A percentile compares a stretch with the other conserved stretches of the same genome.
Conservation (phyloP, 2,329 filamentous ascomycete genomes). For the Sclerotinia borealis region DNA sequence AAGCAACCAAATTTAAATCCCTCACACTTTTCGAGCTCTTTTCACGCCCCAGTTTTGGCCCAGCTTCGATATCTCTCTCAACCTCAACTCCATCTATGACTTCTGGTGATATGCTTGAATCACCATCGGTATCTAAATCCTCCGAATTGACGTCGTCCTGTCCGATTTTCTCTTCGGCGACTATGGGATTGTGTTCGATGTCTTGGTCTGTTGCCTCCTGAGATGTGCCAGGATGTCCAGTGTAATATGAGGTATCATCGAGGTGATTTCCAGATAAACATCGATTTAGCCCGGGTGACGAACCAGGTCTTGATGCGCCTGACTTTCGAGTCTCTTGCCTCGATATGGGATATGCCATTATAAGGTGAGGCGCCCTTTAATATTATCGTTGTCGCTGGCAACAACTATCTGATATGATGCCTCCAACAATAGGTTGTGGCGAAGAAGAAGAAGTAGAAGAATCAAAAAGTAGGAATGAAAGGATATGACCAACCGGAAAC, state of each 20-base stretch:
- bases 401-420: not conserved
- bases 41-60: constrained; percentile 18
- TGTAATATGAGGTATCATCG: constrained; percentile 19
- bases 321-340: constrained; percentile 6
- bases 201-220: not conserved
- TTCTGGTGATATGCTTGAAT: constrained; percentile 19
- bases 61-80: constrained; percentile 24
- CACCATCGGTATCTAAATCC: constrained; percentile 7
- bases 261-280: constrained; percentile 23
- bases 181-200: not conserved
- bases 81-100: constrained; percentile 24
- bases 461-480: not conserved
- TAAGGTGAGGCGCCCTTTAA: not conserved
- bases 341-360: not conserved
- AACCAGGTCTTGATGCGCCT: constrained; percentile 13
- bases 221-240: not conserved
- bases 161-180: not conserved
- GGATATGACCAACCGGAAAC: not conserved
- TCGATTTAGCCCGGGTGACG: constrained; percentile 14
- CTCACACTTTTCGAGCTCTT: constrained; percentile 19
- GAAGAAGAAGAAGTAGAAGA: not conserved
- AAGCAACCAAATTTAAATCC: constrained; percentile 27
- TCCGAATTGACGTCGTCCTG: not conserved
- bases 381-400: not conserved
- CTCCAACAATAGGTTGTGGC: not conserved